A percentile compares a stretch with the other conserved stretches of the same genome.
phyloP scores from a whole-genome alignment of 2,329 filamentous ascomycete genomes.

The Aaosphaeria arxii region DNA sequence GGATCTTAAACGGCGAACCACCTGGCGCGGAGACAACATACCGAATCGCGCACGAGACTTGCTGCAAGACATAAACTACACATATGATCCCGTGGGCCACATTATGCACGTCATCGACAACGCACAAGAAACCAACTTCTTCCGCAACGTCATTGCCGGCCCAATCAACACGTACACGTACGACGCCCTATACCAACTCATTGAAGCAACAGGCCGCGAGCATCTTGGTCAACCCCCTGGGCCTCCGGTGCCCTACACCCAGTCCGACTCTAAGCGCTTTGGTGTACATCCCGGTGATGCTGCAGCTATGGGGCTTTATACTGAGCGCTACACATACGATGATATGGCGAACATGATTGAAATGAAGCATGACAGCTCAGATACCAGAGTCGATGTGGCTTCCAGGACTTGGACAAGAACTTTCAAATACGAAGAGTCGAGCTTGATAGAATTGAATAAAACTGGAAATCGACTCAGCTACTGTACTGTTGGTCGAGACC shows the following conservation, averaged over 20 bases:
- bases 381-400: not conserved
- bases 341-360: conserved; percentile 9
- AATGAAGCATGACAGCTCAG: conserved; percentile 6
- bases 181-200: conserved; percentile 12
- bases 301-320: not conserved
- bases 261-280: not conserved
- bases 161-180: conserved; percentile 9
- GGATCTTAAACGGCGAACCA: not conserved
- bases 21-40: not conserved
- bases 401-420: not conserved
- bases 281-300: not conserved
- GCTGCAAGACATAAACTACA: not conserved
- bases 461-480: too few species aligned
- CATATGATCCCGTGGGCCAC: not conserved
- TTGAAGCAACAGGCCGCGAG: conserved; percentile 16
- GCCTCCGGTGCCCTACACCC: not conserved
- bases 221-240: conserved; percentile 2
- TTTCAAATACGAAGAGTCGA: not conserved
- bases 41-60: not conserved
- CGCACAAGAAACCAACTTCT: not conserved
- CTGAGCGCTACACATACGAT: conserved; percentile 9
- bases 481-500: too few species aligned
- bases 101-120: not conserved
- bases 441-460: not conserved
- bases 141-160: not conserved